Evolutionary conservation across 805 yeast genomes (phyloP).

Genomic region (Candida namnaoensis): DNA sequence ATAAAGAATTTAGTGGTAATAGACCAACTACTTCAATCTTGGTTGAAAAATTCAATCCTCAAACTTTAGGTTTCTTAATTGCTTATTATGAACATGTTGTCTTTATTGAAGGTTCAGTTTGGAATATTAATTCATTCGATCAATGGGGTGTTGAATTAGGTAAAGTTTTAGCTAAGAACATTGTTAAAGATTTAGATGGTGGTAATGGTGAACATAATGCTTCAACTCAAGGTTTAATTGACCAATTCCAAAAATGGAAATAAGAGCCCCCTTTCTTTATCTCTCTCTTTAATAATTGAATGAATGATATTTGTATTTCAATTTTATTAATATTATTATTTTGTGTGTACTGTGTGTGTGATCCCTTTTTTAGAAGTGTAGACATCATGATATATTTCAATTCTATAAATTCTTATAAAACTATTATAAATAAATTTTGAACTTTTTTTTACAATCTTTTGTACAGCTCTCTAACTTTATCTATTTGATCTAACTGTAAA

Average conservation of each 20-base stretch:
- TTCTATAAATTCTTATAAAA: too few relatives aligned
- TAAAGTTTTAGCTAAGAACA: constrained; percentile 93
- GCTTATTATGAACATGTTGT: constrained; percentile 98
- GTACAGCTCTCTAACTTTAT: too few relatives aligned
- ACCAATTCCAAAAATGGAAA: constrained; percentile 88
- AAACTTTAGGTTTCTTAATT: constrained; percentile 89
- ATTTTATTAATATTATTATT: too few relatives aligned
- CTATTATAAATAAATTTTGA: too few relatives aligned
- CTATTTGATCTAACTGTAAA: too few relatives aligned
- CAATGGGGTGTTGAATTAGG: constrained; percentile 99
- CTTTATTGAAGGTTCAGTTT: constrained; percentile 96
- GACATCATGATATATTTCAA: too few relatives aligned
- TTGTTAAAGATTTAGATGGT: constrained; percentile 80
- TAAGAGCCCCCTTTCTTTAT: too few relatives aligned
- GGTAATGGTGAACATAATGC: constrained; percentile 69
- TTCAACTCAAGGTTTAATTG: constrained; percentile 87
- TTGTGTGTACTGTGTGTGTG: too few relatives aligned
- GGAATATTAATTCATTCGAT: constrained; percentile 99
- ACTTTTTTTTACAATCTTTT: too few relatives aligned
- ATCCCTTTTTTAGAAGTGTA: too few relatives aligned
- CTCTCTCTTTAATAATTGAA: too few relatives aligned
- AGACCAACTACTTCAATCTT: constrained; percentile 98
- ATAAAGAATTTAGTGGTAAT: constrained; percentile 95
- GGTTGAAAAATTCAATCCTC: constrained; percentile 95
- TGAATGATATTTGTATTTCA: too few relatives aligned